Conservation (phyloP, 2,329 filamentous ascomycete species). For the Aspergillus sclerotialis region DNA sequence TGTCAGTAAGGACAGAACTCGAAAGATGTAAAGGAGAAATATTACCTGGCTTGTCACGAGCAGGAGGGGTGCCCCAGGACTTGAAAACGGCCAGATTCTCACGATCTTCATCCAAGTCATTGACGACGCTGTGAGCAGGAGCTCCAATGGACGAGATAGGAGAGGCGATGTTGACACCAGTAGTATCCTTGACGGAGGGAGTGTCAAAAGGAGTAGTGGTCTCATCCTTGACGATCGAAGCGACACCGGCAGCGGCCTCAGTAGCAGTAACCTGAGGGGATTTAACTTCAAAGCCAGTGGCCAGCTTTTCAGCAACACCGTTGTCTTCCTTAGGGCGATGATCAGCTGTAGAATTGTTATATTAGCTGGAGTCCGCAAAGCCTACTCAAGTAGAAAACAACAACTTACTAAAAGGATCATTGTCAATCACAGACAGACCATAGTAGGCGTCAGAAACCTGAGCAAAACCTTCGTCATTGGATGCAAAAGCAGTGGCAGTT, state of each 20-base stretch:
- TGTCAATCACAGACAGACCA: too few species aligned
- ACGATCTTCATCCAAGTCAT: constrained; percentile 16
- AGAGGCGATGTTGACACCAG: constrained; percentile 10
- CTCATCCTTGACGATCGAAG: constrained; percentile 2
- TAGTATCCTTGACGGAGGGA: constrained; percentile 18
- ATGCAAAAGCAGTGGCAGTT: too few species aligned
- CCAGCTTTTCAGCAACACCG: too few species aligned
- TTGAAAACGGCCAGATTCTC: constrained; percentile 24
- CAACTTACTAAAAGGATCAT: too few species aligned
- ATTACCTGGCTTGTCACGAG: constrained; percentile 21
- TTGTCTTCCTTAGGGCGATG: too few species aligned
- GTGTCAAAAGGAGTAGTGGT: constrained; percentile 7
- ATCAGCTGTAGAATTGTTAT: too few species aligned
- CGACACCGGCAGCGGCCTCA: background rate
- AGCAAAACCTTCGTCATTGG: too few species aligned
- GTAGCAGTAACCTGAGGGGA: constrained; percentile 7
- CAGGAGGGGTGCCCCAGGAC: constrained; percentile 22
- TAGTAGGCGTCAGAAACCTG: too few species aligned
- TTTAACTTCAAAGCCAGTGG: too few species aligned
- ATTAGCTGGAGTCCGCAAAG: too few species aligned
- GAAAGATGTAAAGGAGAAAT: background rate
- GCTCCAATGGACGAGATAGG: background rate
- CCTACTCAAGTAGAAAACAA: too few species aligned
- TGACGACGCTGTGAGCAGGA: background rate
- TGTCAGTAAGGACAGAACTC: background rate